Percentiles rank a stretch among this genome's conserved stretches.
phyloP scores from a whole-genome alignment of 2,329 filamentous ascomycete genomes.

The Cladorrhinum sp. region DNA sequence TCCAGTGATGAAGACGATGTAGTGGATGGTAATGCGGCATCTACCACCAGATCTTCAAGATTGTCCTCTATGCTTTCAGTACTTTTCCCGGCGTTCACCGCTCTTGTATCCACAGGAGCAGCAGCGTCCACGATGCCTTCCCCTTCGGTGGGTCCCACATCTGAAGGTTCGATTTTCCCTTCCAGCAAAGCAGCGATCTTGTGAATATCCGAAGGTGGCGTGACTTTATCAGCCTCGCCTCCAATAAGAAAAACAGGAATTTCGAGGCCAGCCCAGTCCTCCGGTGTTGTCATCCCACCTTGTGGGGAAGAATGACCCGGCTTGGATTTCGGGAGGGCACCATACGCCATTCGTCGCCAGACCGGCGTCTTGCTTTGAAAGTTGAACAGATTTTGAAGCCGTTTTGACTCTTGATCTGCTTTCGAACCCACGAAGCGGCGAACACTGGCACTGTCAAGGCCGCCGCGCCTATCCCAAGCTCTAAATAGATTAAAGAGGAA shows the following conservation, averaged over 20 bases:
- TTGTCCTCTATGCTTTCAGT: not conserved
- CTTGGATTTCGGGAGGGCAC: slow-evolving; percentile 61
- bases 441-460: slow-evolving; percentile 74
- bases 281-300: slow-evolving; percentile 66
- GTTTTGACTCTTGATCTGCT: slow-evolving; percentile 63
- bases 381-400: slow-evolving; percentile 73
- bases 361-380: slow-evolving; percentile 77
- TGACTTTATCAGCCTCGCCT: slow-evolving; percentile 73
- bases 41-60: slow-evolving; percentile 4
- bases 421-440: slow-evolving; percentile 68
- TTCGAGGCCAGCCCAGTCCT: slow-evolving; percentile 69
- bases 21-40: slow-evolving; percentile 18
- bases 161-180: slow-evolving; percentile 22
- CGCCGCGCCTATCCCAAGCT: slow-evolving; percentile 74
- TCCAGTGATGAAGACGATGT: slow-evolving; percentile 36
- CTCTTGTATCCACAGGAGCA: slow-evolving; percentile 35
- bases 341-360: slow-evolving; percentile 77
- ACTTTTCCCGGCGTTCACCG: not conserved
- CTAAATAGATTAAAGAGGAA: slow-evolving; percentile 75
- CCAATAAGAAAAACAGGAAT: slow-evolving; percentile 76
- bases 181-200: slow-evolving; percentile 56
- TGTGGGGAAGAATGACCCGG: slow-evolving; percentile 42
- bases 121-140: slow-evolving; percentile 47
- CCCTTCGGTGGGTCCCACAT: slow-evolving; percentile 12
- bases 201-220: slow-evolving; percentile 66